phyloP scores from a whole-genome alignment of 768 basidiomycete genomes.

The button mushroom (Agaricus bisporus) region DNA sequence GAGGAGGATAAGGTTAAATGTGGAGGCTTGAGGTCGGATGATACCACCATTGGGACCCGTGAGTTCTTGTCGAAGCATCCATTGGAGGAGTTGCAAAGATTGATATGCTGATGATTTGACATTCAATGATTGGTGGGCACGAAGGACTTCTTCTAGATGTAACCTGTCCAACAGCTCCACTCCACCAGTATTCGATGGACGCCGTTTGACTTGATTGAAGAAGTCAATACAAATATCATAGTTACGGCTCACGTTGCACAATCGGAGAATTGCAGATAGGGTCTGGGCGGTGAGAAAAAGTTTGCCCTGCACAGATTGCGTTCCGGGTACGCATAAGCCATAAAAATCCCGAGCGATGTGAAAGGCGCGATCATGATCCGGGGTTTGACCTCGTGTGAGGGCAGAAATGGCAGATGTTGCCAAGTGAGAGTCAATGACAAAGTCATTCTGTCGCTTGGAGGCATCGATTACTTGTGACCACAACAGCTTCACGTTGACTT shows the following conservation, averaged over 20 bases:
- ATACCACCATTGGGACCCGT: conserved; percentile 36
- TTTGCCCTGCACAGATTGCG: conserved; percentile 26
- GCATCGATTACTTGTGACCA: conserved; percentile 63
- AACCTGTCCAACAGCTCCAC: conserved; percentile 37
- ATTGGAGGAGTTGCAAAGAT: conserved; percentile 56
- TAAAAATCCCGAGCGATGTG: conserved; percentile 56
- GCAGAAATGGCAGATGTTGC: conserved; percentile 48
- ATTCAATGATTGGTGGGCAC: conserved; percentile 41
- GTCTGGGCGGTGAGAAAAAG: conserved; percentile 40
- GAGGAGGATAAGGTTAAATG: conserved; percentile 57
- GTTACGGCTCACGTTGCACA: conserved; percentile 47
- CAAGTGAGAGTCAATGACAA: conserved; percentile 48
- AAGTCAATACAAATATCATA: conserved; percentile 48
- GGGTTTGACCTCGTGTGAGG: conserved; percentile 45
- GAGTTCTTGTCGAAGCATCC: conserved; percentile 59
- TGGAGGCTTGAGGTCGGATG: conserved; percentile 40
- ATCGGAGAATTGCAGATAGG: conserved; percentile 46
- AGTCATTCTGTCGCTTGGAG: conserved; percentile 34
- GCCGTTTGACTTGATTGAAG: conserved; percentile 51
- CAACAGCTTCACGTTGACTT: conserved; percentile 59
- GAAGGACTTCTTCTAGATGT: conserved; percentile 61
- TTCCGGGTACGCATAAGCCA: conserved; percentile 49
- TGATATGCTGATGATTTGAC: conserved; percentile 34
- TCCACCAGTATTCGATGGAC: conserved; percentile 31
- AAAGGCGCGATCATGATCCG: conserved; percentile 64